Evolutionary conservation across 1,284 basidiomycete genomes (phyloP).

Genomic region (Boletus sp.): DNA sequence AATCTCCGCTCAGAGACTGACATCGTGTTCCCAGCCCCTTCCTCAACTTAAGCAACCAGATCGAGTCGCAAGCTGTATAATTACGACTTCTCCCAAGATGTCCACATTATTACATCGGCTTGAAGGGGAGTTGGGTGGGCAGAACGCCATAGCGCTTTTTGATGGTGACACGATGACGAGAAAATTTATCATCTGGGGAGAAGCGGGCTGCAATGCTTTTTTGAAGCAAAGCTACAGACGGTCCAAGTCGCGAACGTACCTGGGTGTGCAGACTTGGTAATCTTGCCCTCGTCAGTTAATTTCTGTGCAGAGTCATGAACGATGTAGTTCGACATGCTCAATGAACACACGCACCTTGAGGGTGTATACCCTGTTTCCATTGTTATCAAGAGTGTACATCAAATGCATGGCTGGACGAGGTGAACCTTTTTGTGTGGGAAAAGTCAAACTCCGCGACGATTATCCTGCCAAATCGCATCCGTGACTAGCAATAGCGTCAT

Average conservation of each 20-base stretch:
- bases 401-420: slow-evolving; percentile 68
- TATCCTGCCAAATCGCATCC: background rate
- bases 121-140: slow-evolving; percentile 83
- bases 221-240: background rate
- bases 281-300: slow-evolving; percentile 71
- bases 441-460: slow-evolving; percentile 20
- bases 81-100: too few species aligned
- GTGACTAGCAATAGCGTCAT: background rate
- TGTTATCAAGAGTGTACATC: slow-evolving; percentile 84
- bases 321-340: background rate
- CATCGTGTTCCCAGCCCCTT: too few species aligned
- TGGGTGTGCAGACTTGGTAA: slow-evolving; percentile 92
- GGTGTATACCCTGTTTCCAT: slow-evolving; percentile 83
- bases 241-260: slow-evolving; percentile 44
- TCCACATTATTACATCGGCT: slow-evolving; percentile 46
- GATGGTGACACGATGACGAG: slow-evolving; percentile 90
- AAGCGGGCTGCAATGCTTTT: slow-evolving; percentile 87
- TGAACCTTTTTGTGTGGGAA: background rate
- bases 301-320: slow-evolving; percentile 52
- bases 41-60: too few species aligned
- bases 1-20: too few species aligned
- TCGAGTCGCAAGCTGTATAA: too few species aligned
- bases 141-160: slow-evolving; percentile 88
- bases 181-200: slow-evolving; percentile 98
- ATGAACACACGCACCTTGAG: slow-evolving; percentile 61